Conservation (phyloP, 345 rosid genomes). For the Brassica juncea region DNA sequence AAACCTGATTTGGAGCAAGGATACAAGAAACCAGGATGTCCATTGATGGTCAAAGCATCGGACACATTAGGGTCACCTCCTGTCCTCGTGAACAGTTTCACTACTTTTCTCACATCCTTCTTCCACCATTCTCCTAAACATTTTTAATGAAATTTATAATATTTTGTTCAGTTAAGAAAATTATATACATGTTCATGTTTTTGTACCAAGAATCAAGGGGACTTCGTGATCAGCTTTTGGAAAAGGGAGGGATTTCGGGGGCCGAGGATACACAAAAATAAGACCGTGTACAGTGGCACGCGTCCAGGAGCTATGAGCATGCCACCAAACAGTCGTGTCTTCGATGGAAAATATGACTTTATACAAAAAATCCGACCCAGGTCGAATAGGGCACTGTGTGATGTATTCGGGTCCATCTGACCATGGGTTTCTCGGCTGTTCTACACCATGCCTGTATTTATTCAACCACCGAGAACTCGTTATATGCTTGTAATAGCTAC, state of each 20-base stretch:
- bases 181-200: not conserved
- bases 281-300: constrained; percentile 51
- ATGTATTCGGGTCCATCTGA: constrained; percentile 47
- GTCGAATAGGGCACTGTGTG: constrained; percentile 48
- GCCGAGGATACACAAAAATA: constrained; percentile 38
- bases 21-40: constrained; percentile 52
- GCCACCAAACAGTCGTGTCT: constrained; percentile 53
- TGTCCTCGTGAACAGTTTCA: not conserved
- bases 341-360: constrained; percentile 34
- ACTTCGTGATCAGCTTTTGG: constrained; percentile 42
- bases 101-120: constrained; percentile 36
- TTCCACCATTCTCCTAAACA: constrained; percentile 53
- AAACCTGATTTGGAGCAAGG: constrained; percentile 44
- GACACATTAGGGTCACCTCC: constrained; percentile 45
- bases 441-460: constrained; percentile 48
- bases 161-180: not conserved
- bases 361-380: constrained; percentile 33
- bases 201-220: constrained; percentile 25
- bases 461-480: not conserved
- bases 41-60: constrained; percentile 57
- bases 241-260: constrained; percentile 27
- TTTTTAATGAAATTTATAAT: not conserved
- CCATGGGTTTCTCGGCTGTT: constrained; percentile 46
- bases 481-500: not conserved
- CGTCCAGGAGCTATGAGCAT: constrained; percentile 48